Evolutionary conservation across 2,329 filamentous ascomycete genomes (phyloP), one percentile per base, ranked within the genome.

Genomic region (Neocatenulostroma microsporum): DNA sequence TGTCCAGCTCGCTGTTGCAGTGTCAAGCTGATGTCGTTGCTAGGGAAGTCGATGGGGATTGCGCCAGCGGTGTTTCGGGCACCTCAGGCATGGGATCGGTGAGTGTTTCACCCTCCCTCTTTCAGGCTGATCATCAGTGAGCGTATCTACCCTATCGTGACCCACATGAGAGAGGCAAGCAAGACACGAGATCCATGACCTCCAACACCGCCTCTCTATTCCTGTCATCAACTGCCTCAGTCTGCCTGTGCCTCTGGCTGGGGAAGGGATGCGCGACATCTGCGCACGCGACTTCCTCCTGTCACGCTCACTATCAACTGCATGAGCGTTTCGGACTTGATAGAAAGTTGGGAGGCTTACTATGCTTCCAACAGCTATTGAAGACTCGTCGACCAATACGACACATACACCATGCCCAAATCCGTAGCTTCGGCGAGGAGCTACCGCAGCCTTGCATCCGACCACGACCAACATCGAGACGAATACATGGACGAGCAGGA

Each of bases 381-480:
- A 25, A 14, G 20, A 25, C 20, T 19, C 13, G 17, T 7, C 13
- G 18, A n/a, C 14, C 13, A 6, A 33, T 10, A 13, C 14, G 21
- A 21, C 11, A 31, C 10, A 18, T 17, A 19, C 36, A 50, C 29
- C 25, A 60, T 60, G 58, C 56, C 58, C 5, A 57, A 51, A 39
- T 59, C 57, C 27, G 44, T 55, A 36, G 46, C 52, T 18, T 37
- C 34, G 18, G 18, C 34, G 4, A 25, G 34, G 5, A 56, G 54
- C 8, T 51, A 51, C 39, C 44, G 42, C 41, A 48, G 41, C 31
- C 28, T 41, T 19, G 45, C 45, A 21, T 56, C 49, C 37, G 55
- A 58, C 39, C 54, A 58, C 38, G 53, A 57, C 30, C 36, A 46
- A 29, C 48, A 57, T 23, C 47, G 53, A 25, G 50, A 58, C 33